phyloP scores from a whole-genome alignment of 495 filamentous ascomycete genomes.

The Xylaria longipes region DNA sequence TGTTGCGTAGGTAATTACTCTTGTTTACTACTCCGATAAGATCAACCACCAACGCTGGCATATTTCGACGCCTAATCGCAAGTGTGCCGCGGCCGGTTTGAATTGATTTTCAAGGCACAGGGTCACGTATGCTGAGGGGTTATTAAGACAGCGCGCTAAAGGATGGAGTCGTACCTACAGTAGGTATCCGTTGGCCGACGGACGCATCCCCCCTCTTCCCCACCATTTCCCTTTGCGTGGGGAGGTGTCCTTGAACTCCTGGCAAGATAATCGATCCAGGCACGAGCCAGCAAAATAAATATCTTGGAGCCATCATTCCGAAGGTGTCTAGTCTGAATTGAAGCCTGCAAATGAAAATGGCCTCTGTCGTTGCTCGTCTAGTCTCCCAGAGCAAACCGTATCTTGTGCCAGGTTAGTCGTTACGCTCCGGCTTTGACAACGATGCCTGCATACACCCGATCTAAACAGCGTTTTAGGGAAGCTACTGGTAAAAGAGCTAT shows the following conservation, averaged over 20 bases:
- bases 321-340: background rate
- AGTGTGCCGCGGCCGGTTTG: too few relatives aligned
- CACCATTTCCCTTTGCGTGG: background rate
- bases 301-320: background rate
- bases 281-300: background rate
- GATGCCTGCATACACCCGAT: slow-evolving; percentile 9
- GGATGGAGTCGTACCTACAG: background rate
- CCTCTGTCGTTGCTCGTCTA: slow-evolving; percentile 35
- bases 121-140: slow-evolving; percentile 1
- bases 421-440: too few relatives aligned
- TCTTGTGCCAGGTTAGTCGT: slow-evolving; percentile 41
- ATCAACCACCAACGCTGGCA: background rate
- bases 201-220: background rate
- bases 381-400: slow-evolving; percentile 40
- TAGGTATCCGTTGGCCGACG: background rate
- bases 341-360: slow-evolving; percentile 26
- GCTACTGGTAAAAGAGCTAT: slow-evolving; percentile 76
- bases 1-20: background rate
- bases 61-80: background rate
- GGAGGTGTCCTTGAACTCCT: background rate
- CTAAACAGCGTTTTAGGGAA: slow-evolving; percentile 59
- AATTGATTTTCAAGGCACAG: background rate
- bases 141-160: background rate
- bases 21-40: background rate
- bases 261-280: background rate